Base-by-base conservation (phyloP, 495 filamentous ascomycete species). In the Penicillium coffeae region DNA sequence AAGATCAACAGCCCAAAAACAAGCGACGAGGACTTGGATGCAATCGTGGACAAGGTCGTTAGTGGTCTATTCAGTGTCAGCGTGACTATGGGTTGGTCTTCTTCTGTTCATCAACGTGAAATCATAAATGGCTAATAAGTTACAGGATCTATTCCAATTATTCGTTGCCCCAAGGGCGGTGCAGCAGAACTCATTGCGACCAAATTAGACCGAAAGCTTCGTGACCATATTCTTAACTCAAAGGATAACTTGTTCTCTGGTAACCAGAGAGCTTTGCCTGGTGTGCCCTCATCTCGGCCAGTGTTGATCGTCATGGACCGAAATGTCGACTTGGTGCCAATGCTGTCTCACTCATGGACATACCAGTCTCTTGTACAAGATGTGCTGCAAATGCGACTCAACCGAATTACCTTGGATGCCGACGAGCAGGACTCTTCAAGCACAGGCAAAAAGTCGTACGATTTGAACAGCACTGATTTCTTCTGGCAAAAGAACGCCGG, bases 331-430 rank as follows among this genome's bases (percentile, higher is more conserved):
- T 66, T 97, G 30, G 89, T 95, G 48, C 90, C 94, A n/a, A 97
- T 97, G 94, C 77, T 97, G 1, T 96, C 91, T 18, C 93, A 99
- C 69, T 96, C 91, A 1, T 99, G 93, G 93, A 96, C 90, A 3
- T 99, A 99, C 60, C 93, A 97, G 62, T 95, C 90, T 1, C 78
- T 99, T 14, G 90, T 96, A 22, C 86, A 95, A 53, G 94, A 99
- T 69, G 86, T 99, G 7, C 82, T 97, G 47, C 82, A 87, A 33
- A 94, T 95, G 89, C 86, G 85, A 52, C 78, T 97, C 38, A 99
- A 97, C 56, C 86, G 90, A n/a, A 96, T 99, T 60, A 96, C 90
- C 3, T 81, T 99, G 34, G 90, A 96, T 56, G 73, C 82, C 13
- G 92, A 96, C 47, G 86, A 93, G 46, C 70, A 74, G 21, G 84